Evolutionary conservation across 2,329 filamentous ascomycete species (phyloP).

Genomic region (Ascochyta lentis): DNA sequence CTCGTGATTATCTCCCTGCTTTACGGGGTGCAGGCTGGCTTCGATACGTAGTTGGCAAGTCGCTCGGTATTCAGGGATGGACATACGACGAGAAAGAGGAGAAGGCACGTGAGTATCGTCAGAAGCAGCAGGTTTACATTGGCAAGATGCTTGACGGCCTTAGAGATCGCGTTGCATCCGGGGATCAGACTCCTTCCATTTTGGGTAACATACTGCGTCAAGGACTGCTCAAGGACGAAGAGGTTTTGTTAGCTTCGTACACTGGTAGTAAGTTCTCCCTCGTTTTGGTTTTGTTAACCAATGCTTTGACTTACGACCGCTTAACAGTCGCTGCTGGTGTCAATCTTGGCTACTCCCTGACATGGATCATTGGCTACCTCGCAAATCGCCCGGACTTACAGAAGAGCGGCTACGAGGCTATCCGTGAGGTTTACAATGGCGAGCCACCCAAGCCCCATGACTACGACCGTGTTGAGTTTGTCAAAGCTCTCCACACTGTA

Average conservation of each 20-base stretch:
- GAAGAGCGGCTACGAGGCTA: conserved; percentile 20
- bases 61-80: conserved; percentile 18
- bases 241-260: conserved; percentile 22
- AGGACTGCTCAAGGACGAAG: conserved; percentile 20
- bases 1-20: conserved; percentile 21
- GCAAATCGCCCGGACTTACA: conserved; percentile 22
- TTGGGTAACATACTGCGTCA: conserved; percentile 23
- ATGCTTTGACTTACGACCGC: not conserved
- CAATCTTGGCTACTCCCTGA: conserved; percentile 24
- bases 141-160: conserved; percentile 20
- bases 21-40: conserved; percentile 13
- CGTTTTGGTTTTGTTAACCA: no score
- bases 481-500: conserved; percentile 22
- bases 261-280: conserved; percentile 19
- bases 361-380: conserved; percentile 25
- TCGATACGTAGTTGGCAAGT: conserved; percentile 18
- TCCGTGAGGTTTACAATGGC: conserved; percentile 22
- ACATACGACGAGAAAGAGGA: conserved; percentile 19
- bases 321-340: conserved; percentile 23
- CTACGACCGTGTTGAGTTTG: conserved; percentile 21
- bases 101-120: conserved; percentile 21
- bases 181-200: conserved; percentile 24
- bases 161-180: conserved; percentile 11
- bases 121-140: conserved; percentile 20
- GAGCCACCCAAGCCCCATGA: conserved; percentile 21